Evolutionary conservation across 2,329 filamentous ascomycete genomes (phyloP).

Genomic region (Byssoonygena ceratinophila): DNA sequence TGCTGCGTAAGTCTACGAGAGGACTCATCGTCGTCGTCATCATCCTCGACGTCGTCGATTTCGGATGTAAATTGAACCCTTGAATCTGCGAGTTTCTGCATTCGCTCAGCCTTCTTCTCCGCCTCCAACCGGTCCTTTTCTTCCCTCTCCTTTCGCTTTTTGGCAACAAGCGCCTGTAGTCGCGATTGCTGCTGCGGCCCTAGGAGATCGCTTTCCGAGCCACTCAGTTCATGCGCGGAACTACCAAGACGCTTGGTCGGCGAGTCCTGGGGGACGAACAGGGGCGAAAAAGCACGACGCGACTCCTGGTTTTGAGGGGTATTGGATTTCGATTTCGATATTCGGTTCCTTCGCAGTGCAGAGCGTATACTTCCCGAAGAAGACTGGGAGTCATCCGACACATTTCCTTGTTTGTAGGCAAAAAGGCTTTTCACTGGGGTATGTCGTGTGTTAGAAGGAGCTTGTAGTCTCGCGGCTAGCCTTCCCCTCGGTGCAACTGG

Average conservation of each 20-base stretch:
- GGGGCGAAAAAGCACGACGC: constrained; percentile 29
- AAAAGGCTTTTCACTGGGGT: not conserved
- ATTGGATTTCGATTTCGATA: not conserved
- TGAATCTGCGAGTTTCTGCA: constrained; percentile 22
- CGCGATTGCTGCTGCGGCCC: constrained; percentile 41
- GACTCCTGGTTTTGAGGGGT: constrained; percentile 5
- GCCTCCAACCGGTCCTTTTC: constrained; percentile 51
- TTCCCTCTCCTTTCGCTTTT: constrained; percentile 60
- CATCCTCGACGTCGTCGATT: constrained; percentile 37
- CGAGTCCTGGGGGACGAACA: constrained; percentile 33
- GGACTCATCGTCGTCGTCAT: constrained; percentile 48
- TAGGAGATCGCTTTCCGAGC: constrained; percentile 18
- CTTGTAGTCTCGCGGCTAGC: constrained; percentile 55
- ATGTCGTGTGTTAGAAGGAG: constrained; percentile 9
- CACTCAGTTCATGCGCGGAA: not conserved
- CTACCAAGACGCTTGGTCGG: not conserved
- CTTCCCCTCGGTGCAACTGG: constrained; percentile 49
- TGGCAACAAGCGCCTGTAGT: constrained; percentile 60
- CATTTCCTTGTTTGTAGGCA: not conserved
- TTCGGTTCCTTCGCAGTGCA: constrained; percentile 19
- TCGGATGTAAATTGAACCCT: constrained; percentile 27
- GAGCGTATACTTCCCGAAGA: constrained; percentile 25
- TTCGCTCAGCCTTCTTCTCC: constrained; percentile 31
- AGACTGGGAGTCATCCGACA: constrained; percentile 5
- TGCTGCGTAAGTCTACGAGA: constrained; percentile 60